These are phyloP conservation scores for Nyctanthes arbortristis DNA, from an alignment of 257 asterid genomes.

Conservation along the genomic window DNA sequence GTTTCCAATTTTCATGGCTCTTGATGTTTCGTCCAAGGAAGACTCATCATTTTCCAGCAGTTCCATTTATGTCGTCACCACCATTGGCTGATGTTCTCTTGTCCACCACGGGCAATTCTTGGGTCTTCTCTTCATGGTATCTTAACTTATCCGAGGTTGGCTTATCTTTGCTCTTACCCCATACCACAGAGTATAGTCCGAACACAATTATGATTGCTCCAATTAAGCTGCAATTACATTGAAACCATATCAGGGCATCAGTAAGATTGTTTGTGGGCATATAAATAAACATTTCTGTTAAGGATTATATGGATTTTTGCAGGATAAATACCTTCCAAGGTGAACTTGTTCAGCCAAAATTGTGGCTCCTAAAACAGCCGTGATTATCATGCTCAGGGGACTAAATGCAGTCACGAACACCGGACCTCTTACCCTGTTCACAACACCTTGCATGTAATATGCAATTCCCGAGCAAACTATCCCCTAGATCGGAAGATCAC, in stretches of 20 bases:
- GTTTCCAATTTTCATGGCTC: slow-evolving; percentile 26
- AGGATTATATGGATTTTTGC: neutral
- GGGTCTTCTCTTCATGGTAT: slow-evolving; percentile 23
- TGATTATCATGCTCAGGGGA: slow-evolving; percentile 75
- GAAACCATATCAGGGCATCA: neutral
- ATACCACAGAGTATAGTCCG: slow-evolving; percentile 75
- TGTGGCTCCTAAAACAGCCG: slow-evolving; percentile 68
- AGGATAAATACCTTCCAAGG: slow-evolving; percentile 61
- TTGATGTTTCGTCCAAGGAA: neutral
- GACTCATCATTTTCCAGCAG: slow-evolving; percentile 15
- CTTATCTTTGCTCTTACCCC: slow-evolving; percentile 81
- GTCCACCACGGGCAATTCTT: slow-evolving; percentile 45
- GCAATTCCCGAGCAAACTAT: slow-evolving; percentile 86
- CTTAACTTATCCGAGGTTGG: slow-evolving; percentile 22
- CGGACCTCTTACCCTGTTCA: slow-evolving; percentile 68
- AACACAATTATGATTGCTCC: slow-evolving; percentile 72
- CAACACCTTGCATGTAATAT: slow-evolving; percentile 73
- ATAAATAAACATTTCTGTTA: neutral
- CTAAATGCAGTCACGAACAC: slow-evolving; percentile 86
- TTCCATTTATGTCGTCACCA: neutral
- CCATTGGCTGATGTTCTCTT: slow-evolving; percentile 9
- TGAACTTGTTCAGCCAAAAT: slow-evolving; percentile 69
- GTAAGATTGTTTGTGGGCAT: neutral
- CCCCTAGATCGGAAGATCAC: slow-evolving; percentile 65
- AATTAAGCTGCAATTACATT: slow-evolving; percentile 45